Percentiles rank a stretch among this genome's conserved stretches.
Evolutionary conservation across 495 filamentous ascomycete genomes (phyloP).

Genomic region (Penicillium odoratum): DNA sequence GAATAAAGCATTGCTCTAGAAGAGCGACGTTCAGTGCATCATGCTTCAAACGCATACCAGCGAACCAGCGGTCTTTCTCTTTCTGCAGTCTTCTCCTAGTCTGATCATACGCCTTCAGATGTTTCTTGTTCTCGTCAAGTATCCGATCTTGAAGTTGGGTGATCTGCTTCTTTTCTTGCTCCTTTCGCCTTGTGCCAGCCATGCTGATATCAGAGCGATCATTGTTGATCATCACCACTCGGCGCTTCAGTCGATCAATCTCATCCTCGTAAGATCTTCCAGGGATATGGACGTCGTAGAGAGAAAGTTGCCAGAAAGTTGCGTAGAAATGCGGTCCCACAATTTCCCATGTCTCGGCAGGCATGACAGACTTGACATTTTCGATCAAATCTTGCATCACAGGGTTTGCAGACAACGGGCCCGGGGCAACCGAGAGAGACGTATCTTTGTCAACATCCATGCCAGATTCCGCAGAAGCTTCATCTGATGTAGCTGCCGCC

Average conservation of each 20-base stretch:
- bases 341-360: constrained; percentile 61
- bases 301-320: constrained; percentile 88
- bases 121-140: constrained; percentile 66
- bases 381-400: constrained; percentile 75
- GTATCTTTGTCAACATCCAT: constrained; percentile 45
- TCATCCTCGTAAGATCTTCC: constrained; percentile 73
- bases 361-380: constrained; percentile 60
- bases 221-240: constrained; percentile 59
- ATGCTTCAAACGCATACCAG: constrained; percentile 56
- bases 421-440: constrained; percentile 13
- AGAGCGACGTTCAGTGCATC: constrained; percentile 71
- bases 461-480: constrained; percentile 14
- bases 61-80: constrained; percentile 82
- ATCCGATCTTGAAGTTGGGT: constrained; percentile 61
- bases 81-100: constrained; percentile 63
- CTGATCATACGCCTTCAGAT: constrained; percentile 63
- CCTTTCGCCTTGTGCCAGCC: constrained; percentile 60
- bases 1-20: constrained; percentile 87
- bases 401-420: constrained; percentile 60
- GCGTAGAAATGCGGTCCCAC: constrained; percentile 79
- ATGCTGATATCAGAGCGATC: constrained; percentile 72
- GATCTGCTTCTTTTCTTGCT: constrained; percentile 60
- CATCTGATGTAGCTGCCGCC: constrained; percentile 14
- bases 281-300: constrained; percentile 75
- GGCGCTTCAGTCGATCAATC: constrained; percentile 58